Evolutionary conservation across 805 yeast species (phyloP).

Genomic region (Candida schatavii): DNA sequence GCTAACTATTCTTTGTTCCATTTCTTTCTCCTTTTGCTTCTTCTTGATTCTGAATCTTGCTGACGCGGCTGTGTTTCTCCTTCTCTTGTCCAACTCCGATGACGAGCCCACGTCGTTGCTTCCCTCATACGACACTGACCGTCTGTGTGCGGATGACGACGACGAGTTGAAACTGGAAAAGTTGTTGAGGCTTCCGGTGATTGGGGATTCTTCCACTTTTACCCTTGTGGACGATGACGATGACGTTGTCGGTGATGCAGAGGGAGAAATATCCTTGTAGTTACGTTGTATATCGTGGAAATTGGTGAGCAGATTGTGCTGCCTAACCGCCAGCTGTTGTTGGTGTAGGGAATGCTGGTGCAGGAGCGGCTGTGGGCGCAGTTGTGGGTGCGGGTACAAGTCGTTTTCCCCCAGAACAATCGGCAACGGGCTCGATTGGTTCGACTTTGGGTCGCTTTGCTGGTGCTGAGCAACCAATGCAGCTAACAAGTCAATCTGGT

Average conservation of each 20-base stretch:
- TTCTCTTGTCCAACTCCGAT: constrained; percentile 46
- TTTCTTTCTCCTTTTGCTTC: constrained; percentile 56
- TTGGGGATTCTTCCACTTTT: constrained; percentile 3
- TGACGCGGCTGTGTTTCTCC: constrained; percentile 62
- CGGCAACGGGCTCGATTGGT: neutral
- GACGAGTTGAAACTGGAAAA: constrained; percentile 1
- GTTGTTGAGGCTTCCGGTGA: neutral
- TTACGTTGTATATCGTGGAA: neutral
- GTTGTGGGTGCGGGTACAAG: neutral
- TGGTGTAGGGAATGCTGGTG: neutral
- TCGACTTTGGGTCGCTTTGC: constrained; percentile 12
- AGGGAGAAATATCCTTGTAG: constrained; percentile 3
- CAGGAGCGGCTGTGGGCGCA: neutral
- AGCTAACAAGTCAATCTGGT: constrained; percentile 71
- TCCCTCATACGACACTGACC: constrained; percentile 1
- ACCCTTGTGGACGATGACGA: constrained; percentile 7
- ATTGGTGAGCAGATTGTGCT: constrained; percentile 10
- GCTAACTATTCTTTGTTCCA: constrained; percentile 46
- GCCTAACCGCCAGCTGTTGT: constrained; percentile 9
- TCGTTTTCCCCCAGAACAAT: neutral
- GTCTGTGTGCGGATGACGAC: neutral
- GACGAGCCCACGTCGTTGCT: constrained; percentile 4
- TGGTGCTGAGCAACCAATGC: constrained; percentile 74
- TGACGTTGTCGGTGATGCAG: constrained; percentile 6
- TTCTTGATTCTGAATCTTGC: constrained; percentile 64